phyloP scores from a whole-genome alignment of 2,329 filamentous ascomycete genomes.

The Cladobotryum protrusum region DNA sequence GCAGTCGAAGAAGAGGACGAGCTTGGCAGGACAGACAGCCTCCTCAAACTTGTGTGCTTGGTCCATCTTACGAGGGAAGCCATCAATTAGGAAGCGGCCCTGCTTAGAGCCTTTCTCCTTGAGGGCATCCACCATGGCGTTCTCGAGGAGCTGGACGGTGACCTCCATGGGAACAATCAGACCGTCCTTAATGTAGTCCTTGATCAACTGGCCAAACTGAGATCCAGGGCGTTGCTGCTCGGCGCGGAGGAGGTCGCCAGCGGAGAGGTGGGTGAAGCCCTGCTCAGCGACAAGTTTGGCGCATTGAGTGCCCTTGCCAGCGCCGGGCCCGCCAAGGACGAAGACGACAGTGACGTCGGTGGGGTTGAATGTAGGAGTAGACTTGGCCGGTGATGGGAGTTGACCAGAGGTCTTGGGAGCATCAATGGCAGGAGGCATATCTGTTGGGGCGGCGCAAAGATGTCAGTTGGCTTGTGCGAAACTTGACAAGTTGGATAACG shows the following conservation, averaged over 20 bases:
- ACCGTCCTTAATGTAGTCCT: constrained; percentile 87
- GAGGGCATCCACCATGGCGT: constrained; percentile 76
- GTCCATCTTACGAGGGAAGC: constrained; percentile 96
- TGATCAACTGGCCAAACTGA: constrained; percentile 89
- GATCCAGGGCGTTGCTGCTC: constrained; percentile 84
- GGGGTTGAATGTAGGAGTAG: constrained; percentile 63
- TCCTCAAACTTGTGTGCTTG: constrained; percentile 93
- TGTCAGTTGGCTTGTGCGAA: not conserved
- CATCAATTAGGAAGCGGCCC: constrained; percentile 69
- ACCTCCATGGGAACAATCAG: constrained; percentile 99
- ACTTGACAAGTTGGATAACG: too few species aligned
- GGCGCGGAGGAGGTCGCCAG: constrained; percentile 86
- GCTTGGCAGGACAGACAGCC: constrained; percentile 72
- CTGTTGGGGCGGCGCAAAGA: constrained; percentile 17
- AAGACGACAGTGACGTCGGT: constrained; percentile 85
- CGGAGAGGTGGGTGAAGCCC: constrained; percentile 86
- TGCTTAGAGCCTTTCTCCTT: constrained; percentile 41
- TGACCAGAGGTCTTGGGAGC: constrained; percentile 34
- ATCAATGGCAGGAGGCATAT: constrained; percentile 33
- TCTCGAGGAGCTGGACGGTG: constrained; percentile 86
- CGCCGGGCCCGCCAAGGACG: constrained; percentile 90
- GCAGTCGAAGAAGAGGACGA: constrained; percentile 93
- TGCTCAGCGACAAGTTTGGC: constrained; percentile 79
- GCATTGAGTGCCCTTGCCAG: constrained; percentile 96
- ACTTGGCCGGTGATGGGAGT: constrained; percentile 47